These are phyloP conservation scores for Lachnellula subtilissima DNA, from an alignment of 2,329 filamentous ascomycete species.

Conservation along the genomic window DNA sequence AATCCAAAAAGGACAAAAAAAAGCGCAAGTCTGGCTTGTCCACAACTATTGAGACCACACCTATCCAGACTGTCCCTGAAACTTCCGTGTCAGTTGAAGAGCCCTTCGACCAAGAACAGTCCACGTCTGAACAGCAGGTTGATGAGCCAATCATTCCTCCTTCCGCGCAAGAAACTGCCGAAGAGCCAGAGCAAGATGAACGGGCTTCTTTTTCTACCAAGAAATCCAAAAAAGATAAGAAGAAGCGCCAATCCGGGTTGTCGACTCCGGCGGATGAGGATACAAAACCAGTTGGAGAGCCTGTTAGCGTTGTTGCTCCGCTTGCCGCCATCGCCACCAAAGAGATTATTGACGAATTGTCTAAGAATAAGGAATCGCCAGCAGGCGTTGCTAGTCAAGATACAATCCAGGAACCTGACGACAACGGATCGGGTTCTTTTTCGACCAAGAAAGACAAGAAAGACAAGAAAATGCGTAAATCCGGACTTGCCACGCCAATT, in stretches of 20 bases:
- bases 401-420: neutral
- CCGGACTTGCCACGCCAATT: constrained; percentile 1
- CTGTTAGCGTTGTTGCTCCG: neutral
- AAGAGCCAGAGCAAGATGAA: constrained; percentile 2
- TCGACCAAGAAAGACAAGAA: constrained; percentile 10
- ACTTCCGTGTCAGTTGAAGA: neutral
- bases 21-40: neutral
- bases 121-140: neutral
- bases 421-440: constrained; percentile 1
- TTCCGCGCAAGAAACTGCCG: neutral
- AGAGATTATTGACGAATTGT: neutral
- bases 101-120: neutral
- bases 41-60: constrained; percentile 2
- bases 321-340: neutral
- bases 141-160: neutral
- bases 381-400: neutral
- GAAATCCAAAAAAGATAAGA: constrained; percentile 24
- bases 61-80: neutral
- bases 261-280: neutral
- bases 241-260: constrained; percentile 8
- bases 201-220: neutral
- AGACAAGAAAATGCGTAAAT: constrained; percentile 8
- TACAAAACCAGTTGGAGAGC: neutral
- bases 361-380: neutral
- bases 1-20: constrained; percentile 33